phyloP scores from a whole-genome alignment of 139 green algal species.

The Chloropicon primus region DNA sequence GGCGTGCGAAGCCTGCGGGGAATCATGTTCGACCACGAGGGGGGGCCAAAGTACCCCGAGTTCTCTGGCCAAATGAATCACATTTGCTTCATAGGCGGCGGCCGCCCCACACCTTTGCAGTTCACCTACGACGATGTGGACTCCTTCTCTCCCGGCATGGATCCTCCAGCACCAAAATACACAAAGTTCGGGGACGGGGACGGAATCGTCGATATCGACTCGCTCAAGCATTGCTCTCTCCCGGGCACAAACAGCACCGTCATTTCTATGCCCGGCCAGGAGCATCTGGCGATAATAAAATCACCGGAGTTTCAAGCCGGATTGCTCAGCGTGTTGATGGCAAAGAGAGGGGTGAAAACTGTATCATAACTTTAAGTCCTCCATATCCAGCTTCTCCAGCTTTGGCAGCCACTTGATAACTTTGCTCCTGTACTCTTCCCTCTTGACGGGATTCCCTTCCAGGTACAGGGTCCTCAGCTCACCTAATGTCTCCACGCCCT shows the following conservation, averaged over 20 bases:
- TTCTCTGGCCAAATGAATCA: not conserved
- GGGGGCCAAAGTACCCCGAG: not conserved
- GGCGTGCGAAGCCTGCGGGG: not conserved
- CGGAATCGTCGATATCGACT: constrained; percentile 22
- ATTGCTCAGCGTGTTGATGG: too few species aligned
- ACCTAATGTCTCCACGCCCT: constrained; percentile 36
- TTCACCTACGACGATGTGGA: constrained; percentile 17
- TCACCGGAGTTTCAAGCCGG: too few species aligned
- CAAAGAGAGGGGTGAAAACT: not conserved
- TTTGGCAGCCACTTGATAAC: constrained; percentile 46
- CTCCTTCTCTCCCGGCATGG: constrained; percentile 1
- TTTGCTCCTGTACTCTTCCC: constrained; percentile 32
- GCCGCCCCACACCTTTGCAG: not conserved
- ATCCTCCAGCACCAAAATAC: constrained; percentile 8
- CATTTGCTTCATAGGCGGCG: not conserved
- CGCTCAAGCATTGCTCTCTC: constrained; percentile 2
- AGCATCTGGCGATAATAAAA: not conserved
- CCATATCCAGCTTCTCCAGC: constrained; percentile 38
- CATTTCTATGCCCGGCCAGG: not conserved
- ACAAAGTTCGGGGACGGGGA: constrained; percentile 12
- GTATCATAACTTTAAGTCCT: not conserved
- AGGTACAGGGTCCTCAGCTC: constrained; percentile 71
- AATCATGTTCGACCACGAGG: not conserved
- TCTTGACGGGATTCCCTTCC: constrained; percentile 49
- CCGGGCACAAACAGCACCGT: not conserved